phyloP scores from a whole-genome alignment of 352 stramenopile species.

The Pythium vanterpoolii region DNA sequence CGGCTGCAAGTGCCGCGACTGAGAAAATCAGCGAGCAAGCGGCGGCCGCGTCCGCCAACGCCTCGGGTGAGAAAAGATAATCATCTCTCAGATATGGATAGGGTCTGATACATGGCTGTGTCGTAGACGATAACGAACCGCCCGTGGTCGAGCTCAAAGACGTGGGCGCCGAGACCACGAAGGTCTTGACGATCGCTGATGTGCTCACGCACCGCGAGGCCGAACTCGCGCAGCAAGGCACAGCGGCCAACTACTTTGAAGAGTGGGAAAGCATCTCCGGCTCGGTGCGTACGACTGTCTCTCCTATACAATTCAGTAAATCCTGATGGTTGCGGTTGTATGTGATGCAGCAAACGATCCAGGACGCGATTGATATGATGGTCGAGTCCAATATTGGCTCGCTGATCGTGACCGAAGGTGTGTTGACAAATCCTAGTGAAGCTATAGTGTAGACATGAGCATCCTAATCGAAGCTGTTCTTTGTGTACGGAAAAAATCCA shows the following conservation, averaged over 20 bases:
- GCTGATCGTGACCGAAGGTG: constrained; percentile 75
- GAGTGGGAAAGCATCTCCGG: constrained; percentile 74
- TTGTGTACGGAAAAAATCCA: background rate
- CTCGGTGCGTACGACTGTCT: constrained; percentile 31
- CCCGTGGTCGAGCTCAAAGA: constrained; percentile 41
- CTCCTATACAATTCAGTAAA: background rate
- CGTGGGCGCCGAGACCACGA: constrained; percentile 57
- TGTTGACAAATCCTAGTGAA: too few relatives aligned
- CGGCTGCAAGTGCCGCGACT: background rate
- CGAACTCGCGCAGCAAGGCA: constrained; percentile 38
- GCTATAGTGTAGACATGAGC: background rate
- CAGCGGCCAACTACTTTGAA: constrained; percentile 38
- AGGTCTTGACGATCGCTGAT: constrained; percentile 70
- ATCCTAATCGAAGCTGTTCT: background rate
- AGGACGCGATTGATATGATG: constrained; percentile 76
- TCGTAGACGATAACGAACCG: constrained; percentile 20
- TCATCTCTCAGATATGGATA: background rate
- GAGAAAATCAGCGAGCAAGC: background rate
- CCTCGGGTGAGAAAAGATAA: background rate
- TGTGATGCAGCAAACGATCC: constrained; percentile 55
- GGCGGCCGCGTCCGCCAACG: background rate
- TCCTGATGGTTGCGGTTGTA: background rate
- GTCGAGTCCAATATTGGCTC: constrained; percentile 77
- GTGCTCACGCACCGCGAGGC: constrained; percentile 58
- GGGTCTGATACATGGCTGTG: background rate